Conservation (phyloP, 2,329 filamentous ascomycete species). For the Phyllosticta citrichinensis region DNA sequence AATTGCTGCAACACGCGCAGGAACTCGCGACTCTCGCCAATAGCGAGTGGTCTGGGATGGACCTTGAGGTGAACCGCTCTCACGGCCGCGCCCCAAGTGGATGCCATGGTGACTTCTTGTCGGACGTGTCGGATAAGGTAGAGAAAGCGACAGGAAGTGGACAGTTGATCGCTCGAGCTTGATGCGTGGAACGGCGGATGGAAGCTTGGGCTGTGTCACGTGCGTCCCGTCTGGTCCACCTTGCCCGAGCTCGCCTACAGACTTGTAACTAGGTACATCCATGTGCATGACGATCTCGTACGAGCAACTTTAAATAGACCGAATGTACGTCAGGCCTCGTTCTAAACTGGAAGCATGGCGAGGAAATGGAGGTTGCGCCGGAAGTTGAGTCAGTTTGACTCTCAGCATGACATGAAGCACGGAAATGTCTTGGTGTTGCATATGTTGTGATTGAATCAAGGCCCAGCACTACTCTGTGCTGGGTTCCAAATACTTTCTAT, state of each 20-base stretch:
- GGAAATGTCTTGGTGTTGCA: too few relatives aligned
- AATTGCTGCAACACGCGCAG: conserved; percentile 38
- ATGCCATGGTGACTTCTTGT: neutral
- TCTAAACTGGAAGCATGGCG: neutral
- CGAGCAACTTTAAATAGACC: neutral
- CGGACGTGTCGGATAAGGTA: neutral
- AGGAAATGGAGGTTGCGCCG: neutral
- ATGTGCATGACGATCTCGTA: neutral
- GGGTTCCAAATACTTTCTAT: too few relatives aligned
- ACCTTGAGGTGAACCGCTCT: conserved; percentile 39
- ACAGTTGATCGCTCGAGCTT: neutral
- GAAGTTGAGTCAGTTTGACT: neutral
- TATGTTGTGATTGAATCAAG: too few relatives aligned
- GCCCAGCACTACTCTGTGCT: too few relatives aligned
- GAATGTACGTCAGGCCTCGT: neutral
- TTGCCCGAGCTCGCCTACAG: neutral
- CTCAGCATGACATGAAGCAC: neutral
- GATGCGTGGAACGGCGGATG: neutral
- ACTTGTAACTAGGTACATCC: neutral
- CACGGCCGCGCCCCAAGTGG: conserved; percentile 13
- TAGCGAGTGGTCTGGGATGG: conserved; percentile 35
- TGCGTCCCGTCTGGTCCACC: neutral
- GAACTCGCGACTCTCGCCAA: conserved; percentile 41
- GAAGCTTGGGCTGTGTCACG: neutral
- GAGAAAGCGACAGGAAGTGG: neutral